Evolutionary conservation across 306 rosid species (phyloP).

Genomic region (barrel medic (Medicago truncatula)): DNA sequence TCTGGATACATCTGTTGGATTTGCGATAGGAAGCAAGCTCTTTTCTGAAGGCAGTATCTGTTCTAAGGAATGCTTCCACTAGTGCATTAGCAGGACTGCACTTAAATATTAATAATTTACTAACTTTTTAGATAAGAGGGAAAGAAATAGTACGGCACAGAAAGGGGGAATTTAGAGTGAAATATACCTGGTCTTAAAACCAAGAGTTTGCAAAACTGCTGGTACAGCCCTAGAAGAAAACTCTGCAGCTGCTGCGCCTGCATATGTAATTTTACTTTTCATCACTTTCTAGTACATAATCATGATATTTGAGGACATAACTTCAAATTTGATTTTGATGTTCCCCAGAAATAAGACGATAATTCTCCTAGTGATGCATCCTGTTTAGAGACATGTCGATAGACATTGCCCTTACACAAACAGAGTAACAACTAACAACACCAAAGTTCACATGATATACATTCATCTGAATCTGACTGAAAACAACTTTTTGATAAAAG

Average conservation of each 20-base stretch:
- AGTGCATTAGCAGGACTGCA: slow-evolving; percentile 81
- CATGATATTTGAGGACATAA: too few species aligned
- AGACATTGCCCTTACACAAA: background rate
- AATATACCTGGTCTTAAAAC: slow-evolving; percentile 57
- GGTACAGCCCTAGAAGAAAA: slow-evolving; percentile 84
- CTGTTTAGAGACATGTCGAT: background rate
- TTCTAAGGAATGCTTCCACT: slow-evolving; percentile 70
- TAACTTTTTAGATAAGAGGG: slow-evolving; percentile 9
- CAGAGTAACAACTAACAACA: slow-evolving; percentile 1
- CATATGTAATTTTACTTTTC: slow-evolving; percentile 22
- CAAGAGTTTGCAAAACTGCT: slow-evolving; percentile 63
- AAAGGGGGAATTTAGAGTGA: slow-evolving; percentile 27
- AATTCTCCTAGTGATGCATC: background rate
- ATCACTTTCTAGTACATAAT: too few species aligned
- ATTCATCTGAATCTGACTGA: background rate
- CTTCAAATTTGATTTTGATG: too few species aligned
- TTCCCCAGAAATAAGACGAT: too few species aligned
- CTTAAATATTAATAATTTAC: slow-evolving; percentile 28
- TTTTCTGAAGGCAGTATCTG: slow-evolving; percentile 82
- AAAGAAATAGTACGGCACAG: slow-evolving; percentile 1
- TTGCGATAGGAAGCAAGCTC: slow-evolving; percentile 69
- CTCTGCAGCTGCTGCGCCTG: slow-evolving; percentile 97
- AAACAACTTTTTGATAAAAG: background rate
- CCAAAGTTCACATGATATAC: background rate
- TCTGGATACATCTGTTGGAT: slow-evolving; percentile 70